phyloP scores from a whole-genome alignment of 225 moss, liverwort and hornwort species.

The Physcomitrium patens region DNA sequence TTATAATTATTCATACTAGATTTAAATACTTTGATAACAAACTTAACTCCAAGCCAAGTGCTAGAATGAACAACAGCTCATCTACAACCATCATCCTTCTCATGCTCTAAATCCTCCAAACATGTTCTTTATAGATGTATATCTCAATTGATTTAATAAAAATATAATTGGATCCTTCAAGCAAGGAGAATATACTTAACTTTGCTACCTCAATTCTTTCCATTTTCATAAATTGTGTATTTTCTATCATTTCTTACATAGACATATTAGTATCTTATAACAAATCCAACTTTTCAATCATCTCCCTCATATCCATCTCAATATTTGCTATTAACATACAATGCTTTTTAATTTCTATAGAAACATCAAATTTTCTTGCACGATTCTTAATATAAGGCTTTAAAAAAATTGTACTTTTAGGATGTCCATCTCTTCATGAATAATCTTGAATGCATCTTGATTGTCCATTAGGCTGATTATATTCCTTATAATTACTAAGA shows the following conservation, averaged over 20 bases:
- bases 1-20: constrained; percentile 20
- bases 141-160: not conserved
- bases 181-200: not conserved
- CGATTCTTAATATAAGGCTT: not conserved
- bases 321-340: constrained; percentile 12
- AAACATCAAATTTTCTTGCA: constrained; percentile 1
- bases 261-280: not conserved
- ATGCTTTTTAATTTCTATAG: not conserved
- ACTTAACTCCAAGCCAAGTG: constrained; percentile 27
- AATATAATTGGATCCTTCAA: constrained; percentile 3
- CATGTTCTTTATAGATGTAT: not conserved
- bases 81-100: not conserved
- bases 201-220: not conserved
- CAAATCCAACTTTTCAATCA: not conserved
- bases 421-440: constrained; percentile 27
- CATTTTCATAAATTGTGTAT: not conserved
- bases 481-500: not conserved
- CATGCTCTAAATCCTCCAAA: not conserved
- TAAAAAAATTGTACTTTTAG: not conserved
- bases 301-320: constrained; percentile 26
- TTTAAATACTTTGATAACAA: constrained; percentile 26
- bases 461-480: constrained; percentile 16
- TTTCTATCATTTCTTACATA: not conserved
- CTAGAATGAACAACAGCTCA: not conserved
- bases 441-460: constrained; percentile 22